Base-by-base conservation (phyloP, 2,329 filamentous ascomycete genomes). In the Botrytis porri region DNA sequence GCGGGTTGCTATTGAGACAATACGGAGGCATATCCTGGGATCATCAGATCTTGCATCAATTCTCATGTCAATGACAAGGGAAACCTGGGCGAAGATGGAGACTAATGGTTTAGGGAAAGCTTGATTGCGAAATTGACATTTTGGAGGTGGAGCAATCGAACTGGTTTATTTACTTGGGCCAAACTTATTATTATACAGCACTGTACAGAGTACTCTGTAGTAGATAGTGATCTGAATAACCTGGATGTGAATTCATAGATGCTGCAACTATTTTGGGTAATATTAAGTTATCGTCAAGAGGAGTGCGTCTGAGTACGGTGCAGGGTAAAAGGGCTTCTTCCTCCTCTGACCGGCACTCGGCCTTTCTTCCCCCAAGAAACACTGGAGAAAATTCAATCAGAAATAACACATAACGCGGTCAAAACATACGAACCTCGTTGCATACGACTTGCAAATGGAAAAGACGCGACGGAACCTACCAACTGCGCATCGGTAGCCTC, bases 61-160 rank as follows among this genome's bases (percentile, higher is more conserved):
- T 66, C 45, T 20, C 25, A 67, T 67, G 18, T 35, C 3, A 41
- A 22, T 32, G 25, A 41, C 65, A 41, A 67, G 65, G 65, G 37
- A 18, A 57, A 57, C 65, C 65, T 67, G 35, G 65, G n/a, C 32
- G 65, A 41, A 57, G 63, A 60, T 65, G 37, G 48, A 37, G 45
- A 66, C 39, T 54, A 66, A 71, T 59, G n/a, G 16, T 43, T 51
- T 69, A 72, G 63, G 57, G 29, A 72, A 72, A 69, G 70, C 70
- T 72, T 72, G 57, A 72, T 60, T 32, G 51, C 22, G 48, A 57
- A 41, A 69, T 69, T 69, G 65, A 41, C 35, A 69, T 37, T 63
- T 41, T 48, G 8, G 22, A 66, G 43, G 45, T 48, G 61, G 61
- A 61, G 59, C 59, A 39, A 25, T 25, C 7, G 59, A 32, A 41